phyloP scores from a whole-genome alignment of 2,329 filamentous ascomycete species.

The Elsinoe fawcettii region DNA sequence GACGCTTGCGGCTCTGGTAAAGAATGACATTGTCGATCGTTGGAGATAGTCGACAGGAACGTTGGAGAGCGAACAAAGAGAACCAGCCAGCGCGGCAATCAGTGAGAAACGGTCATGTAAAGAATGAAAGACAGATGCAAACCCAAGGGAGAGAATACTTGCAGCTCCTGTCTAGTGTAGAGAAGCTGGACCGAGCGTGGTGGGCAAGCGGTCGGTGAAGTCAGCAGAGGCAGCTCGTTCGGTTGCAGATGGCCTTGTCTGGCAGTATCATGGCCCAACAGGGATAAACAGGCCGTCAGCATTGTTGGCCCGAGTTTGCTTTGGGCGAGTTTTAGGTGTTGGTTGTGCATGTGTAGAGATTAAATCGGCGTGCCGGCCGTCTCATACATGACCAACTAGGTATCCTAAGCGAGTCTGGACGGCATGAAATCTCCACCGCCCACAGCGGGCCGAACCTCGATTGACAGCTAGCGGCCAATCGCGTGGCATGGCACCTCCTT shows the following conservation, averaged over 20 bases:
- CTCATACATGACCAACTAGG: neutral
- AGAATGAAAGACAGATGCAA: conserved; percentile 5
- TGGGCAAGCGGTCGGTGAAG: neutral
- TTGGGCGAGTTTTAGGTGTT: conserved; percentile 8
- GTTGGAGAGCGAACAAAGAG: neutral
- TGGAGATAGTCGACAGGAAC: conserved; percentile 7
- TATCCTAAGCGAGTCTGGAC: neutral
- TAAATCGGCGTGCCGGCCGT: conserved; percentile 8
- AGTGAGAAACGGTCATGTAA: conserved; percentile 9
- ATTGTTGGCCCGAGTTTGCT: conserved; percentile 9
- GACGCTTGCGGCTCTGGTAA: neutral
- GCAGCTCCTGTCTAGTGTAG: neutral
- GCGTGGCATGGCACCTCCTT: neutral
- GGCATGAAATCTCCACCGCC: conserved; percentile 4
- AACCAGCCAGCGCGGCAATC: neutral
- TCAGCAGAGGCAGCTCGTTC: neutral
- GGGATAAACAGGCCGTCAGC: conserved; percentile 8
- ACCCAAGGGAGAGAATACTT: neutral
- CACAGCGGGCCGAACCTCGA: neutral
- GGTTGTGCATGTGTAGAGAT: conserved; percentile 5
- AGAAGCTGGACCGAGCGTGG: conserved; percentile 3
- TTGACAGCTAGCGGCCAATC: conserved; percentile 5
- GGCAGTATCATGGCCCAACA: conserved; percentile 1
- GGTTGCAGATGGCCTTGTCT: neutral
- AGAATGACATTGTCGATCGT: conserved; percentile 12